Evolutionary conservation across 2,329 filamentous ascomycete species (phyloP), one percentile per base, ranked within the genome.

Genomic region (Aspergillus sojae): DNA sequence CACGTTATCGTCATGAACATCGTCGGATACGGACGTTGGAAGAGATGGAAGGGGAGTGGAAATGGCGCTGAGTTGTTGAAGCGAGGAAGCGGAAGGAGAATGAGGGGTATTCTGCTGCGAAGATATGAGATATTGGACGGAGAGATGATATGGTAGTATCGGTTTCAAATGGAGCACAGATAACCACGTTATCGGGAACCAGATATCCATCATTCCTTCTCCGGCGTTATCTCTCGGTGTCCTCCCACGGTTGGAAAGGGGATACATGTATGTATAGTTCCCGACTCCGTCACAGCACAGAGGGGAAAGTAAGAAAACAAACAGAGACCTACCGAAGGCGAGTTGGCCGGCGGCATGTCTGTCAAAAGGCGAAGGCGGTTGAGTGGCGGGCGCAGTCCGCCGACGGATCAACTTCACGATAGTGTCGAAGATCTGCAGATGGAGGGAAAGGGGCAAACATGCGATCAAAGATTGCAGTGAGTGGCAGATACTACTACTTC

Each of bases 21-120:
- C 79, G 68, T 84, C 78, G 62, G 69, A 70, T 68, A 80, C 80
- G 48, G 77, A 77, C 46, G 81, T 75, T 57, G 84, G 82, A 62
- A 85, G 78, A 68, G 84, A 82, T 61, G 83, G 78, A 46, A 83
- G 80, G 55, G 84, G 80, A 68, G 80, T 82, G 68, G 82, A 77
- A 63, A 84, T 76, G 60, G 78, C 75, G 68, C 48, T 52, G 10
- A 32, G 48, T 52, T 52, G 48, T 32, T 52, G 48, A 21, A 52
- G 48, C 9, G 48, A 52, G 48, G 48, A 34, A 52, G 77, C 79
- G 63, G 82, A 76, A 12, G 48, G 80, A 59, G 81, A 82, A 46
- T 84, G 77, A 68, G 86, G 85, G 28, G 74, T 62, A 36, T 70
- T 64, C 14, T 73, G 66, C 48, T 76, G 68, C 16, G 71, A 62